These are phyloP conservation scores for Boletus sensibilis DNA, from an alignment of 768 basidiomycete genomes.

Conservation along the genomic window DNA sequence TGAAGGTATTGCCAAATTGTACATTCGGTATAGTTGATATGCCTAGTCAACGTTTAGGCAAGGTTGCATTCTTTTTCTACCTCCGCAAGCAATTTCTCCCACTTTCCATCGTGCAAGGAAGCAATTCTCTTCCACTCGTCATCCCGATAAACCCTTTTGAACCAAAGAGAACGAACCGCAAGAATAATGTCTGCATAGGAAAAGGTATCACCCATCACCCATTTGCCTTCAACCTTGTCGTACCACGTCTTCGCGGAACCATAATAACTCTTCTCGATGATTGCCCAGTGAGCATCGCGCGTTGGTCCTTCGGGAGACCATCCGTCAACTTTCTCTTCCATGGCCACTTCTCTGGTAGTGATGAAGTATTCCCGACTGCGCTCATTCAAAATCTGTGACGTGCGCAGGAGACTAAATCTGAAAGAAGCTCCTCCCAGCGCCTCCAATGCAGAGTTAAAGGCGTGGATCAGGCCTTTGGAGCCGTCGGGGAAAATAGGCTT, in stretches of 20 bases:
- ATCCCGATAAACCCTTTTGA: constrained; percentile 17
- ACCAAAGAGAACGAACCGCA: constrained; percentile 13
- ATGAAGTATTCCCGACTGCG: constrained; percentile 40
- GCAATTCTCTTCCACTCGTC: constrained; percentile 30
- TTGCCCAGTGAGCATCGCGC: constrained; percentile 30
- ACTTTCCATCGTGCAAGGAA: constrained; percentile 27
- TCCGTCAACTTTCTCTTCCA: constrained; percentile 40
- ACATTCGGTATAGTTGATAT: background rate
- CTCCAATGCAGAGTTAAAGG: constrained; percentile 11
- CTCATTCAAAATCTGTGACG: constrained; percentile 31
- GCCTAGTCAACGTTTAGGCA: background rate
- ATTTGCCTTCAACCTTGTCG: constrained; percentile 25
- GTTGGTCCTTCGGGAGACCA: constrained; percentile 37
- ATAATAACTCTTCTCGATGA: constrained; percentile 14
- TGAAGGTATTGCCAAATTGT: background rate
- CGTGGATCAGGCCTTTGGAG: constrained; percentile 23
- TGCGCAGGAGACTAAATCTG: constrained; percentile 22
- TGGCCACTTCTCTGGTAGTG: constrained; percentile 29
- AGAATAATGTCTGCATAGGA: constrained; percentile 34
- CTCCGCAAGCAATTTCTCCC: constrained; percentile 24
- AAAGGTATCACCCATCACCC: constrained; percentile 31
- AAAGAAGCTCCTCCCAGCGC: constrained; percentile 1
- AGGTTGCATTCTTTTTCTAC: constrained; percentile 29
- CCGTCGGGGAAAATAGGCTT: constrained; percentile 28
- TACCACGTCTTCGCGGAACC: constrained; percentile 18